A percentile compares a stretch with the other conserved stretches of the same genome.
Evolutionary conservation across 495 filamentous ascomycete genomes (phyloP).

Genomic region (Cercophora newfieldiana): DNA sequence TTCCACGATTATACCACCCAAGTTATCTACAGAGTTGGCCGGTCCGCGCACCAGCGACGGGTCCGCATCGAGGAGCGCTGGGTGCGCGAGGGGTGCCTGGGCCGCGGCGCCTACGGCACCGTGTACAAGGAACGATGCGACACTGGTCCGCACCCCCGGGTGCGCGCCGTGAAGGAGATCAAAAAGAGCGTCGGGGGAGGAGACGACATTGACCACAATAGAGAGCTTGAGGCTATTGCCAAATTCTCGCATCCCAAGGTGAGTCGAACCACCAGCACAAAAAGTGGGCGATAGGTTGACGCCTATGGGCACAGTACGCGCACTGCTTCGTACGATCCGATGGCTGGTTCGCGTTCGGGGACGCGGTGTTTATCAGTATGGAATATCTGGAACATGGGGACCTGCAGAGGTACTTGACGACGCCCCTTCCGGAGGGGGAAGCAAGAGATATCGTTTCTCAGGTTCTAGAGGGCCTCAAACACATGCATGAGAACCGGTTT

Average conservation of each 20-base stretch:
- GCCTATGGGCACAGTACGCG: no score
- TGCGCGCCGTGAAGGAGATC: constrained; percentile 22
- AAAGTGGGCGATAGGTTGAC: no score
- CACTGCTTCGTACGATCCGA: constrained; percentile 37
- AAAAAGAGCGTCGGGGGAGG: constrained; percentile 9
- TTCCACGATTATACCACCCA: constrained; percentile 5
- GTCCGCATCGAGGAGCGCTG: constrained; percentile 14
- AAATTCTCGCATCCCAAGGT: constrained; percentile 22
- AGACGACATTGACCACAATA: constrained; percentile 14
- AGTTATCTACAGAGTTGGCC: constrained; percentile 8
- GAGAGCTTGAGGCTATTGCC: constrained; percentile 21
- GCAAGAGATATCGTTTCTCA: constrained; percentile 40
- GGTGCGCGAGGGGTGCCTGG: constrained; percentile 11
- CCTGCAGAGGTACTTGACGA: constrained; percentile 26
- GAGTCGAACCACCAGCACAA: neutral
- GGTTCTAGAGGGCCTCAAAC: constrained; percentile 44
- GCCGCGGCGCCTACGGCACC: constrained; percentile 17
- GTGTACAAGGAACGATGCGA: constrained; percentile 19
- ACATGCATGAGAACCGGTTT: constrained; percentile 52
- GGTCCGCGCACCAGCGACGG: constrained; percentile 3
- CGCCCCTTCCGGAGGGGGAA: constrained; percentile 35
- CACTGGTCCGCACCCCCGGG: neutral
- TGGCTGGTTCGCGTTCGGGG: constrained; percentile 42
- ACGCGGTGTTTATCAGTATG: constrained; percentile 44
- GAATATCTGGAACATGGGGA: constrained; percentile 41